Evolutionary conservation across 2,329 filamentous ascomycete species (phyloP).

Genomic region (Penicillium sclerotigenum): DNA sequence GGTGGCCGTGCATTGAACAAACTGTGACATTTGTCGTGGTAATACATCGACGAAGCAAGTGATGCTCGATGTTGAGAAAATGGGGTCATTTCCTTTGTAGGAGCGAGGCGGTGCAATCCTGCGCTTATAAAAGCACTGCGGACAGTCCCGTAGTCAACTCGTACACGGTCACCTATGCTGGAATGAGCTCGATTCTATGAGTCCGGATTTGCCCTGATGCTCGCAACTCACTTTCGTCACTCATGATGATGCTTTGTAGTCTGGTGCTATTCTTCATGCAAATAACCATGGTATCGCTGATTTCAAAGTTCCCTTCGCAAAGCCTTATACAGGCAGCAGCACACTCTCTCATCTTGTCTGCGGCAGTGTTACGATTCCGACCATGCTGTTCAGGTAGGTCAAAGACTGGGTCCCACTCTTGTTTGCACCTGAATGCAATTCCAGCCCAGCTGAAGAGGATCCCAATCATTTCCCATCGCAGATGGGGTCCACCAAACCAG

Average conservation of each 20-base stretch:
- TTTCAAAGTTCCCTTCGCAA: background rate
- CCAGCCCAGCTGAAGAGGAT: background rate
- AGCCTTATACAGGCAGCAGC: background rate
- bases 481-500: background rate
- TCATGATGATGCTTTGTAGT: background rate
- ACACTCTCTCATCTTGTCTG: constrained; percentile 1
- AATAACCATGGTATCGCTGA: background rate
- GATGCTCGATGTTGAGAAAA: background rate
- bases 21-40: background rate
- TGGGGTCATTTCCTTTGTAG: background rate
- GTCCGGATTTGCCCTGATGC: background rate
- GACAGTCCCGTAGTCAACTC: background rate
- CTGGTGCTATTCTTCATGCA: constrained; percentile 4
- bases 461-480: constrained; percentile 1
- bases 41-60: background rate
- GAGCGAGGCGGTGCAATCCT: background rate
- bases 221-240: background rate
- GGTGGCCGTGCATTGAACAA: background rate
- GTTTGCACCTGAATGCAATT: background rate
- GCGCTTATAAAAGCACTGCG: background rate
- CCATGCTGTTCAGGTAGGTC: background rate
- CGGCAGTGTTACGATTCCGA: background rate
- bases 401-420: background rate
- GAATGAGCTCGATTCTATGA: background rate
- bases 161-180: background rate